Evolutionary conservation across 305 asterid genomes (phyloP).

Genomic region (Solanum hybrid): DNA sequence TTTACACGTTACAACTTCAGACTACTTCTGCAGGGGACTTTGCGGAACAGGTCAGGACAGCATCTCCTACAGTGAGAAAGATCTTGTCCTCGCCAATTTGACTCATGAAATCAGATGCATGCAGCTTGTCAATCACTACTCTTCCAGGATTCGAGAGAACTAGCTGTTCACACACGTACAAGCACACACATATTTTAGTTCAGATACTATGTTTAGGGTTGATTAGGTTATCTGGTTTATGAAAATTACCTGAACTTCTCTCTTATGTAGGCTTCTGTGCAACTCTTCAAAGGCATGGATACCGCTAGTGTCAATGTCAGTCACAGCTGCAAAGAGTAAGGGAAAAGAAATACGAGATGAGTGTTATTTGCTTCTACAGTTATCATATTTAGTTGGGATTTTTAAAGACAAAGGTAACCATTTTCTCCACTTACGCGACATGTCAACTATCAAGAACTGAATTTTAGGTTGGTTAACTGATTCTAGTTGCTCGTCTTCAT

Average conservation of each 20-base stretch:
- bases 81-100: constrained; percentile 45
- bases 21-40: constrained; percentile 17
- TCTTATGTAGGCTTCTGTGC: constrained; percentile 54
- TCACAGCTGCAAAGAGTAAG: constrained; percentile 43
- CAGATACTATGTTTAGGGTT: neutral
- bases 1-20: neutral
- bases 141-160: constrained; percentile 54
- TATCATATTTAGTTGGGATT: neutral
- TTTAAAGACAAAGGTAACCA: neutral
- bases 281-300: constrained; percentile 80
- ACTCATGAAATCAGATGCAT: constrained; percentile 22
- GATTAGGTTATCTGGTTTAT: neutral
- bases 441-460: constrained; percentile 39
- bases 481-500: constrained; percentile 36
- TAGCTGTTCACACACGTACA: constrained; percentile 18
- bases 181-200: neutral
- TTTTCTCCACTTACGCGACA: constrained; percentile 41
- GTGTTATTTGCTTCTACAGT: neutral
- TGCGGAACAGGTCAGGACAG: constrained; percentile 37
- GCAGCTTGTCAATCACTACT: constrained; percentile 45
- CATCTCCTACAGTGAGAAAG: constrained; percentile 61
- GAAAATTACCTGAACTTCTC: constrained; percentile 53
- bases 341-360: neutral
- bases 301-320: constrained; percentile 93
- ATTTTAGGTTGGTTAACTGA: constrained; percentile 25